phyloP scores from a whole-genome alignment of 768 basidiomycete genomes.

The Clitopilus hobsonii region DNA sequence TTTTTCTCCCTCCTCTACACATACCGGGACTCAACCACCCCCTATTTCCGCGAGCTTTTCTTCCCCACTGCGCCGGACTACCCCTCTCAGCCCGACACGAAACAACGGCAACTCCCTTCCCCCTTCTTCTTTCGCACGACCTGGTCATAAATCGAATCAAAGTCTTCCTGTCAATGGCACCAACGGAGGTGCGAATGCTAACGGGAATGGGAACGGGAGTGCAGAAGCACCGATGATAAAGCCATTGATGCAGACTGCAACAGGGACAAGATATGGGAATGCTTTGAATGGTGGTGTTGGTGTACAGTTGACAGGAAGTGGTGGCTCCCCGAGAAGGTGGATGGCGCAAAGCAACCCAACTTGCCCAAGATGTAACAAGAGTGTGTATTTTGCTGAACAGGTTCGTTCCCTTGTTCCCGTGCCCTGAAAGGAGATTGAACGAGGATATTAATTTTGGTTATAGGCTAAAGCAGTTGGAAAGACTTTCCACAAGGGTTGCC shows the following conservation, averaged over 20 bases:
- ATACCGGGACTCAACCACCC: constrained; percentile 12
- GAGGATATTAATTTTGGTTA: neutral
- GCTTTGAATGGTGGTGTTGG: constrained; percentile 36
- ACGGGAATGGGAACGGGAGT: constrained; percentile 1
- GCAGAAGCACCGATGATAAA: constrained; percentile 5
- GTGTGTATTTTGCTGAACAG: constrained; percentile 86
- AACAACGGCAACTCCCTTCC: constrained; percentile 6
- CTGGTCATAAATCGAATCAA: constrained; percentile 12
- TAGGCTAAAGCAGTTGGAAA: constrained; percentile 80
- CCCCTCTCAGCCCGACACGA: constrained; percentile 39
- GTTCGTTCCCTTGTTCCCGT: constrained; percentile 27
- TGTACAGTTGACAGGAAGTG: constrained; percentile 30
- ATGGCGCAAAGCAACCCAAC: constrained; percentile 47
- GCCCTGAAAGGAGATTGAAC: constrained; percentile 1
- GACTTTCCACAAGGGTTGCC: constrained; percentile 73
- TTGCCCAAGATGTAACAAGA: constrained; percentile 69
- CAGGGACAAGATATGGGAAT: constrained; percentile 65
- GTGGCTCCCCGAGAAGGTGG: constrained; percentile 43
- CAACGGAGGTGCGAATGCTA: constrained; percentile 1
- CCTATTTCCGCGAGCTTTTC: constrained; percentile 11
- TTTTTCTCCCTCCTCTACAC: neutral
- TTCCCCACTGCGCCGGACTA: constrained; percentile 53
- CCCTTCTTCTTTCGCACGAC: constrained; percentile 1
- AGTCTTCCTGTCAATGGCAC: constrained; percentile 16
- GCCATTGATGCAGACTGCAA: constrained; percentile 33